phyloP scores from a whole-genome alignment of 2,329 filamentous ascomycete species.

The Colletotrichum sidae region DNA sequence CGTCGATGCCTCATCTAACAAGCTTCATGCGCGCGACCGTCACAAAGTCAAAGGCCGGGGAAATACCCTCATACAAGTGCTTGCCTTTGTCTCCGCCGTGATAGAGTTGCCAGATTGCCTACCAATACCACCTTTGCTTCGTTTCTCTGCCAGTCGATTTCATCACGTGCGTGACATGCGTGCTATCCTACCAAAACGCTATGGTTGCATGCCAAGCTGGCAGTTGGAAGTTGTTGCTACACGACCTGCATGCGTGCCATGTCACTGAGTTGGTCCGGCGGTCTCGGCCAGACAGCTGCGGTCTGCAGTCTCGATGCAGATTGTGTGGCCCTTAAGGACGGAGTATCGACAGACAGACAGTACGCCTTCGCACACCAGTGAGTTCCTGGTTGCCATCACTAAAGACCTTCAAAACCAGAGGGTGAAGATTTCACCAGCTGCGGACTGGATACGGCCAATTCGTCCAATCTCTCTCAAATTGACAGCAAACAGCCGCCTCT shows the following conservation, averaged over 20 bases:
- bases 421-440: too few relatives aligned
- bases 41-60: background rate
- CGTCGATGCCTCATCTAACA: constrained; percentile 12
- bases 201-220: constrained; percentile 28
- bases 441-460: too few relatives aligned
- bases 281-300: too few relatives aligned
- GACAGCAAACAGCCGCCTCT: too few relatives aligned
- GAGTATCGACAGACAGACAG: too few relatives aligned
- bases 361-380: too few relatives aligned
- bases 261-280: too few relatives aligned
- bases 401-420: too few relatives aligned
- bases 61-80: background rate
- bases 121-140: background rate
- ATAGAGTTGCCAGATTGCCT: constrained; percentile 4
- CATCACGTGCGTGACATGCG: constrained; percentile 8
- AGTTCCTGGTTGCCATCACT: too few relatives aligned
- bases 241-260: background rate
- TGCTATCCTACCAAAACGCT: background rate
- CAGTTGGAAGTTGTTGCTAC: background rate
- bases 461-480: too few relatives aligned
- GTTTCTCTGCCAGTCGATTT: background rate
- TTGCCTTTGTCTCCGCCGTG: constrained; percentile 6
- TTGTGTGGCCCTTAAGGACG: too few relatives aligned
- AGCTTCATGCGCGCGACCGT: constrained; percentile 14
- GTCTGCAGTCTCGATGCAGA: too few relatives aligned